These are phyloP conservation scores for Glarea lozoyensis DNA, from an alignment of 495 filamentous ascomycete genomes.

Conservation along the genomic window DNA sequence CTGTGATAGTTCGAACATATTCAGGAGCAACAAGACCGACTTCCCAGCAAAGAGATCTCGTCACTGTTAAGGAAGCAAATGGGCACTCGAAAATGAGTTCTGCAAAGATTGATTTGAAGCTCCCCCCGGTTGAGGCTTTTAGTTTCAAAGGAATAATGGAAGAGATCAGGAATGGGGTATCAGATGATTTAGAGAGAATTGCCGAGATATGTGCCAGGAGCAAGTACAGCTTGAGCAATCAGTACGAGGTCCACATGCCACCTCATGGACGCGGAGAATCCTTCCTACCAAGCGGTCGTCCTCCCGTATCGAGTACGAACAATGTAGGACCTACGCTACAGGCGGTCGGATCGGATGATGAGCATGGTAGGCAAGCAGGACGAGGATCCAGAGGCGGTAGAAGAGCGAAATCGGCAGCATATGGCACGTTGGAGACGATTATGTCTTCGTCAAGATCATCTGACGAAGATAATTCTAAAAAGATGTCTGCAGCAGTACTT, in stretches of 20 bases:
- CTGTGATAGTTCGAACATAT: slow-evolving; percentile 48
- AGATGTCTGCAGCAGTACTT: slow-evolving; percentile 37
- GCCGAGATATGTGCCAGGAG: slow-evolving; percentile 49
- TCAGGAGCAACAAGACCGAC: slow-evolving; percentile 25
- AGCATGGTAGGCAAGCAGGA: slow-evolving; percentile 23
- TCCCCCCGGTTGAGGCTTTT: slow-evolving; percentile 47
- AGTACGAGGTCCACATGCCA: slow-evolving; percentile 50
- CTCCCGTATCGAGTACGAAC: slow-evolving; percentile 5
- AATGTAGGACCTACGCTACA: slow-evolving; percentile 36
- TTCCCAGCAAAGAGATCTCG: slow-evolving; percentile 16
- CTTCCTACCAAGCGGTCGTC: slow-evolving; percentile 20
- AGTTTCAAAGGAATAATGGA: slow-evolving; percentile 49
- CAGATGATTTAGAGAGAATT: slow-evolving; percentile 43
- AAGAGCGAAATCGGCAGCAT: slow-evolving; percentile 34
- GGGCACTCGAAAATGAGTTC: slow-evolving; percentile 13
- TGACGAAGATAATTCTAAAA: slow-evolving; percentile 44
- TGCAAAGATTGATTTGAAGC: slow-evolving; percentile 20
- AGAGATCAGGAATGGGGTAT: slow-evolving; percentile 28
- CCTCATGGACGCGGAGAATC: slow-evolving; percentile 40
- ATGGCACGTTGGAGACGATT: slow-evolving; percentile 47
- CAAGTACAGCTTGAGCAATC: slow-evolving; percentile 45
- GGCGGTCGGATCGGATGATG: slow-evolving; percentile 39
- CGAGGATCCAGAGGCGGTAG: slow-evolving; percentile 23
- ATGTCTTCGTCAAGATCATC: slow-evolving; percentile 48
- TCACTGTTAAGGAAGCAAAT: slow-evolving; percentile 19